Percentiles rank a stretch among this genome's conserved stretches.
These are phyloP conservation scores for Papiliotrema fonsecae DNA, from an alignment of 1,284 basidiomycete species.

Conservation along the genomic window DNA sequence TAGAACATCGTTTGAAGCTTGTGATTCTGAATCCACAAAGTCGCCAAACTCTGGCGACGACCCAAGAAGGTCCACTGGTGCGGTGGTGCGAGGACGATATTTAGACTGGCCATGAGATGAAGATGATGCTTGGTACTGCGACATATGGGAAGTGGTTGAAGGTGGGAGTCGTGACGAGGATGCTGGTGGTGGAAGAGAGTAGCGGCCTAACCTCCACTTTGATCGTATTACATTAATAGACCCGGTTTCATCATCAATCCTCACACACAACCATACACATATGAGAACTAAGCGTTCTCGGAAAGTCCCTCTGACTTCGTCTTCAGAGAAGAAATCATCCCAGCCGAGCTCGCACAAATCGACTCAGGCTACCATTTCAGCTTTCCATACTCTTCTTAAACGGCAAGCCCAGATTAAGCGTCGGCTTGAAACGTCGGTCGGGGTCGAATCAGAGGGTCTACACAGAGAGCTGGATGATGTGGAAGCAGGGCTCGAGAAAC, in stretches of 20 bases:
- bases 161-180: too few relatives aligned
- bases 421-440: constrained; percentile 4
- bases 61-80: constrained; percentile 1
- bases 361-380: constrained; percentile 41
- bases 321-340: neutral
- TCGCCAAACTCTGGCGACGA: neutral
- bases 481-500: constrained; percentile 57
- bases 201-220: too few relatives aligned
- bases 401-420: constrained; percentile 25
- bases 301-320: constrained; percentile 9
- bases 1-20: too few relatives aligned
- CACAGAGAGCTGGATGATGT: constrained; percentile 41
- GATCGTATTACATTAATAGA: too few relatives aligned
- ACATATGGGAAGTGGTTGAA: too few relatives aligned
- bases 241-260: too few relatives aligned
- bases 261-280: too few relatives aligned
- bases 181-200: too few relatives aligned
- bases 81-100: constrained; percentile 5
- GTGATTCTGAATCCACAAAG: neutral
- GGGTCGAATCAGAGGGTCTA: neutral
- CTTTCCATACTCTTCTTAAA: constrained; percentile 44
- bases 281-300: constrained; percentile 1
- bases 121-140: too few relatives aligned
- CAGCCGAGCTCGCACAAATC: constrained; percentile 22
- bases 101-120: too few relatives aligned